Percentiles rank a stretch among this genome's conserved stretches.
Conservation (phyloP, 129 eudicot genomes). For the Saussurea involucrata region DNA sequence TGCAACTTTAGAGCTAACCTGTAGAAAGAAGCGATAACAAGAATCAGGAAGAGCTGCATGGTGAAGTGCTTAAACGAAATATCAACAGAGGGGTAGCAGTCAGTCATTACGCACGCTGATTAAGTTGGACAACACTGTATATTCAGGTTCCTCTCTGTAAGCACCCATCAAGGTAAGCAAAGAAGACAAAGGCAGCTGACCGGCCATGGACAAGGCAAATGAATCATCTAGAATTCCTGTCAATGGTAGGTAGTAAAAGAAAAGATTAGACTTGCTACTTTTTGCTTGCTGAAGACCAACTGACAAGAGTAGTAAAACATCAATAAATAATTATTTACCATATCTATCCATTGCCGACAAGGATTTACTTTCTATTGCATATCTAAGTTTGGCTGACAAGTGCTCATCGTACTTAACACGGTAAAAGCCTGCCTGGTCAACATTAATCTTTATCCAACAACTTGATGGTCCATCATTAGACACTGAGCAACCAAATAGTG, state of each 20-base stretch:
- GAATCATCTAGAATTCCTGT: conserved; percentile 92
- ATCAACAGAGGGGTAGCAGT: conserved; percentile 7
- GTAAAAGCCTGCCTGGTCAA: conserved; percentile 89
- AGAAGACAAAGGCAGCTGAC: conserved; percentile 73
- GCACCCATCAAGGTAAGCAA: conserved; percentile 85
- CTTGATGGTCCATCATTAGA: conserved; percentile 29
- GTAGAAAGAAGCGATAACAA: conserved; percentile 20
- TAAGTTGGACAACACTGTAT: conserved; percentile 84
- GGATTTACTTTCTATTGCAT: conserved; percentile 68
- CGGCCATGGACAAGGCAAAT: conserved; percentile 82
- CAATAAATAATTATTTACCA: conserved; percentile 58
- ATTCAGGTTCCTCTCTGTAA: conserved; percentile 79
- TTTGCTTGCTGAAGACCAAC: neutral
- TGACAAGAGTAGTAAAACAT: neutral
- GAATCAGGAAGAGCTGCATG: neutral
- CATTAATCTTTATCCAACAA: conserved; percentile 85
- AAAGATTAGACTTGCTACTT: neutral
- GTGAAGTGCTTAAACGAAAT: conserved; percentile 6
- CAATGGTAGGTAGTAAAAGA: neutral
- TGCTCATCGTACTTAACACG: conserved; percentile 90
- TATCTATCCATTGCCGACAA: conserved; percentile 81
- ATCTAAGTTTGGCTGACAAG: conserved; percentile 66
- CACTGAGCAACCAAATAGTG: conserved; percentile 30
- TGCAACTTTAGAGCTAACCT: conserved; percentile 73
- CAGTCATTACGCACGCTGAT: conserved; percentile 68